Evolutionary conservation across 2,329 filamentous ascomycete genomes (phyloP).

Genomic region (Paecilomyces fulvus): DNA sequence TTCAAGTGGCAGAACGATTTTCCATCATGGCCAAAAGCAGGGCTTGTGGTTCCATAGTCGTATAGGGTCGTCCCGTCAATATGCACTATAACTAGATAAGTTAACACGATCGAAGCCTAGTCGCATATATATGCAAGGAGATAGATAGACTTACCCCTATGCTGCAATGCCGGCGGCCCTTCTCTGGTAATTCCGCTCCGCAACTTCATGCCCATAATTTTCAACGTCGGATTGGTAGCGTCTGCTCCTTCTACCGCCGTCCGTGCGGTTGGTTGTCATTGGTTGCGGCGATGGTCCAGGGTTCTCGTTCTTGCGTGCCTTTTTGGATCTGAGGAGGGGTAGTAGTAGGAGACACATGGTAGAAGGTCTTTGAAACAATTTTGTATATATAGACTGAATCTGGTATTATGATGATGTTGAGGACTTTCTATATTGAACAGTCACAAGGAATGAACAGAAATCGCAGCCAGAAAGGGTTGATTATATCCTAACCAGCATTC

Average conservation of each 20-base stretch:
- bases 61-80: not conserved
- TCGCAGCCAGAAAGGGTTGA: not conserved
- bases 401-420: not conserved
- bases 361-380: not conserved
- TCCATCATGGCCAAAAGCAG: not conserved
- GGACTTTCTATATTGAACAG: not conserved
- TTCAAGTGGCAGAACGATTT: not conserved
- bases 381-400: not conserved
- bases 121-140: not conserved
- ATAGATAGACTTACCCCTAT: not conserved
- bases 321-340: not conserved
- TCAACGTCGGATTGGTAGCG: not conserved
- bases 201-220: not conserved
- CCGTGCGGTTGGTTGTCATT: not conserved
- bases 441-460: not conserved
- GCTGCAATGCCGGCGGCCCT: not conserved
- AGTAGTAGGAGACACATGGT: not conserved
- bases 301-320: not conserved
- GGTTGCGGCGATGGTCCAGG: not conserved
- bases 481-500: not conserved
- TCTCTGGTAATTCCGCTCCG: not conserved
- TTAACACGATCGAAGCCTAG: not conserved
- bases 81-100: not conserved
- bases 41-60: too few relatives aligned
- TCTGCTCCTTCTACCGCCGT: not conserved